phyloP scores from a whole-genome alignment of 2,329 filamentous ascomycete species.

The Knoxdaviesia proteae region DNA sequence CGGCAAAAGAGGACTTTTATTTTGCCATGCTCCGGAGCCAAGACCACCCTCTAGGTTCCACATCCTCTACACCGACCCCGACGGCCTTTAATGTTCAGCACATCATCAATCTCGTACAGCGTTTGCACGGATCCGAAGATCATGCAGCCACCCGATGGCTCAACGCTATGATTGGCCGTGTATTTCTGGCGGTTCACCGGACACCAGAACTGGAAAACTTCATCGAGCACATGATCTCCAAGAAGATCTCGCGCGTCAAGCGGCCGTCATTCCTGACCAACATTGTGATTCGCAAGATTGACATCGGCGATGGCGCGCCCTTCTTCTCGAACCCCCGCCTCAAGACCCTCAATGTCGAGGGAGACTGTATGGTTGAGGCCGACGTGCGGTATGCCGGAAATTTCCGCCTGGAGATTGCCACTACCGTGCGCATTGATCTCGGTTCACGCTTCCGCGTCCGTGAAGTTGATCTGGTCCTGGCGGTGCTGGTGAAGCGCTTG shows the following conservation, averaged over 20 bases:
- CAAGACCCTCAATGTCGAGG: conserved; percentile 77
- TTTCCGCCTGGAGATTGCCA: conserved; percentile 72
- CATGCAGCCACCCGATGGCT: conserved; percentile 82
- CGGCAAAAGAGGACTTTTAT: conserved; percentile 96
- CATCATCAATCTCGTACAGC: conserved; percentile 76
- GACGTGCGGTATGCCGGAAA: conserved; percentile 81
- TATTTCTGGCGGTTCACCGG: conserved; percentile 76
- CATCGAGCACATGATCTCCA: conserved; percentile 70
- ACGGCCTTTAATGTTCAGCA: conserved; percentile 65
- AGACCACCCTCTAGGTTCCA: conserved; percentile 33
- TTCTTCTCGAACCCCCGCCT: conserved; percentile 76
- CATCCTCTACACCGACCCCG: conserved; percentile 22
- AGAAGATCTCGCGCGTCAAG: conserved; percentile 88
- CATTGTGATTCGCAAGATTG: conserved; percentile 62
- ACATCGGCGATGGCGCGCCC: conserved; percentile 71
- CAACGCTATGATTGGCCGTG: conserved; percentile 70
- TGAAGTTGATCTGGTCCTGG: conserved; percentile 75
- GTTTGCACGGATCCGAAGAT: conserved; percentile 77
- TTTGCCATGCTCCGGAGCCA: conserved; percentile 77
- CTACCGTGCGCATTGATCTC: conserved; percentile 81
- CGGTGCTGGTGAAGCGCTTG: conserved; percentile 64
- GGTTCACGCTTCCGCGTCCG: conserved; percentile 73
- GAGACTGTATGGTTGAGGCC: conserved; percentile 69
- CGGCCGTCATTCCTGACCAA: conserved; percentile 77
- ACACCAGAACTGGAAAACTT: conserved; percentile 63